Evolutionary conservation across 2,329 filamentous ascomycete genomes (phyloP).

Genomic region (Didymella lethalis): DNA sequence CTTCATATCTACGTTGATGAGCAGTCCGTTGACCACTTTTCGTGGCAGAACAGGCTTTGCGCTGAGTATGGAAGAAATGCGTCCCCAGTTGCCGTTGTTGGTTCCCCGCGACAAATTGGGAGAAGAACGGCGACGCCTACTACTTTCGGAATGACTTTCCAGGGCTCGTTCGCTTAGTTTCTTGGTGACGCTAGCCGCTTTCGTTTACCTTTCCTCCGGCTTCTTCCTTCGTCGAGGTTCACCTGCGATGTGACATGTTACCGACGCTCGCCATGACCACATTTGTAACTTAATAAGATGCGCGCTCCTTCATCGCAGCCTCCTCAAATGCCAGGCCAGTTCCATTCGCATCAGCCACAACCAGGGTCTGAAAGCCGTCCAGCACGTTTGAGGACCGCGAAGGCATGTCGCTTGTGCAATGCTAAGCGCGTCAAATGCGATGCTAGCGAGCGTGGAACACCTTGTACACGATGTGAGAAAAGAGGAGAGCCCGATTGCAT

Average conservation of each 20-base stretch:
- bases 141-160: neutral
- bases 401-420: conserved; percentile 19
- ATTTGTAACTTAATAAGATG: neutral
- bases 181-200: neutral
- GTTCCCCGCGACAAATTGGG: neutral
- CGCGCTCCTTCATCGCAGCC: neutral
- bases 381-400: conserved; percentile 12
- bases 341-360: neutral
- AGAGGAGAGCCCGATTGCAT: conserved; percentile 8
- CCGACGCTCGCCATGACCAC: neutral
- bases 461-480: conserved; percentile 13
- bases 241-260: neutral
- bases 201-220: neutral
- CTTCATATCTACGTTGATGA: no score
- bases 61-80: no score
- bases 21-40: no score
- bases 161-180: neutral
- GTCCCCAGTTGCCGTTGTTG: neutral
- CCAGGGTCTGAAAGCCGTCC: neutral
- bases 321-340: neutral
- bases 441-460: conserved; percentile 15
- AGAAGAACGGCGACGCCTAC: neutral
- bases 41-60: no score
- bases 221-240: neutral
- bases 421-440: conserved; percentile 19